A percentile compares a stretch with the other conserved stretches of the same genome.
Evolutionary conservation across 2,329 filamentous ascomycete species (phyloP).

Genomic region (Venturia asperata): DNA sequence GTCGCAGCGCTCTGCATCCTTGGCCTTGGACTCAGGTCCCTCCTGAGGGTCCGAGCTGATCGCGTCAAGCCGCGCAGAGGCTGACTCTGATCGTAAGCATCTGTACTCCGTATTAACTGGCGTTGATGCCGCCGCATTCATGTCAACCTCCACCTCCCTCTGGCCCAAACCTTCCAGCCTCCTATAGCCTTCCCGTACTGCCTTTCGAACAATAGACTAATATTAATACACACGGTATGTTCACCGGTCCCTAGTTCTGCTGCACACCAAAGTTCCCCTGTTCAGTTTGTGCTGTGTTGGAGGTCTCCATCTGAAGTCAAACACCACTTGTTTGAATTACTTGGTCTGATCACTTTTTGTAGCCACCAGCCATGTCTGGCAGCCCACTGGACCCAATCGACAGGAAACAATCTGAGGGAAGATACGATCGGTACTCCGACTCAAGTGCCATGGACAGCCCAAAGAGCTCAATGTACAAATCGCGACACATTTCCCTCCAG

Average conservation of each 20-base stretch:
- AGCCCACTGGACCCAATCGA: conserved; percentile 11
- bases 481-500: conserved; percentile 29
- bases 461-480: conserved; percentile 26
- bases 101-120: conserved; percentile 8
- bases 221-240: conserved; percentile 9
- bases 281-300: conserved; percentile 11
- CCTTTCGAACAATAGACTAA: neutral
- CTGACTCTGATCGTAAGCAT: neutral
- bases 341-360: conserved; percentile 13
- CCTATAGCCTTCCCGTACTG: neutral
- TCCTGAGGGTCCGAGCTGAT: neutral
- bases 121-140: neutral
- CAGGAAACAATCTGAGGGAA: conserved; percentile 12
- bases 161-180: neutral
- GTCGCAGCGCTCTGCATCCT: neutral
- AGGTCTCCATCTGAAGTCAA: conserved; percentile 11
- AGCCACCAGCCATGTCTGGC: conserved; percentile 15
- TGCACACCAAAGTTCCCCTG: conserved; percentile 8
- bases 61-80: conserved; percentile 10
- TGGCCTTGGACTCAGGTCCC: conserved; percentile 5
- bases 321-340: conserved; percentile 16
- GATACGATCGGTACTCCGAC: conserved; percentile 8
- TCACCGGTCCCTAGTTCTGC: neutral
- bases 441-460: conserved; percentile 16
- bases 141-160: conserved; percentile 5